A percentile compares a stretch with the other conserved stretches of the same genome.
These are phyloP conservation scores for Karstenula rhodostoma DNA, from an alignment of 2,329 filamentous ascomycete genomes.

Conservation along the genomic window DNA sequence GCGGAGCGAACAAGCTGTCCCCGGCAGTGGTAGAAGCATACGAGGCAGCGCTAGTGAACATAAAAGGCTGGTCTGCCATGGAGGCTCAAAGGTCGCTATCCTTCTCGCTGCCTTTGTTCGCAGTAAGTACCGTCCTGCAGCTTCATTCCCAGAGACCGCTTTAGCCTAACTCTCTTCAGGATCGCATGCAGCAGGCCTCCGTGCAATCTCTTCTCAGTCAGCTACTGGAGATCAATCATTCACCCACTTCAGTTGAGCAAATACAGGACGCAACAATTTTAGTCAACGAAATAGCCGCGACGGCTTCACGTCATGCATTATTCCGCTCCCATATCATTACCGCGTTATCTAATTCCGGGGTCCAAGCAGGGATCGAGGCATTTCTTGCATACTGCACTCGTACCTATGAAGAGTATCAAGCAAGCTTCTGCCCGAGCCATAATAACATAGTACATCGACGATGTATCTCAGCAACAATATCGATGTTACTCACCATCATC, in stretches of 20 bases:
- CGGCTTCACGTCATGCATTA: slow-evolving; percentile 19
- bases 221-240: slow-evolving; percentile 26
- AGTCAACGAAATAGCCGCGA: slow-evolving; percentile 27
- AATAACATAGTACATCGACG: slow-evolving; percentile 22
- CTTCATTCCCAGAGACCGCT: not conserved
- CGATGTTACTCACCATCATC: slow-evolving; percentile 38
- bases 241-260: slow-evolving; percentile 13
- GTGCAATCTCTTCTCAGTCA: slow-evolving; percentile 25
- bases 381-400: slow-evolving; percentile 22
- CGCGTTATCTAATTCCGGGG: slow-evolving; percentile 33
- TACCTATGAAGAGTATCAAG: not conserved
- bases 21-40: slow-evolving; percentile 33
- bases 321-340: slow-evolving; percentile 34
- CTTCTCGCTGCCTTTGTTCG: slow-evolving; percentile 36
- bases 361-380: slow-evolving; percentile 31
- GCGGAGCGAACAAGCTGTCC: slow-evolving; percentile 27
- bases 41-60: slow-evolving; percentile 24
- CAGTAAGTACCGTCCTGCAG: slow-evolving; percentile 28
- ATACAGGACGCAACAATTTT: slow-evolving; percentile 23
- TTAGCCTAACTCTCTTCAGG: slow-evolving; percentile 19
- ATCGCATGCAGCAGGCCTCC: slow-evolving; percentile 27
- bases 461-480: slow-evolving; percentile 33
- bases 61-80: slow-evolving; percentile 20
- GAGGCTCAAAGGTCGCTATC: slow-evolving; percentile 28
- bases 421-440: slow-evolving; percentile 25